phyloP scores from a whole-genome alignment of 805 yeast species.

The Metschnikowia proteae region DNA sequence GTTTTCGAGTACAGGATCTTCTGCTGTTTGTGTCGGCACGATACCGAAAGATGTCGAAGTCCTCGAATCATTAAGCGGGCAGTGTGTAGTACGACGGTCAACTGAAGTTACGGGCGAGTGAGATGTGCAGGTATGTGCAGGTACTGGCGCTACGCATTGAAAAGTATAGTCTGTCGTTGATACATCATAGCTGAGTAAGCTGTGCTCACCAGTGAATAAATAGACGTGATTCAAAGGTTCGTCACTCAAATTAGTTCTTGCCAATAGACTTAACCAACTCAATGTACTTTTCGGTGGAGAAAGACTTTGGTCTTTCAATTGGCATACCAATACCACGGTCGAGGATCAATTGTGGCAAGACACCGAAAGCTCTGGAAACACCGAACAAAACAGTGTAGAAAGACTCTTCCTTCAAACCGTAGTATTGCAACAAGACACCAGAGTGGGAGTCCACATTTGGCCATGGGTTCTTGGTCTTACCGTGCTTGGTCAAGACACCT shows the following conservation, averaged over 20 bases:
- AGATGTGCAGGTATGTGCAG: background rate
- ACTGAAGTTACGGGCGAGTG: background rate
- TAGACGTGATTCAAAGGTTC: conserved; percentile 7
- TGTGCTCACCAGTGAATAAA: conserved; percentile 15
- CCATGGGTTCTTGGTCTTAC: conserved; percentile 82
- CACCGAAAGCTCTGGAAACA: conserved; percentile 78
- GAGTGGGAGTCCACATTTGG: conserved; percentile 82
- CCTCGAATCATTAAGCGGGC: background rate
- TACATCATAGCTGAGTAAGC: conserved; percentile 10
- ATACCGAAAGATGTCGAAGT: conserved; percentile 5
- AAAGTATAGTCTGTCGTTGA: conserved; percentile 7
- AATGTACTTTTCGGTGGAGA: conserved; percentile 29
- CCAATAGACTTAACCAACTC: conserved; percentile 23
- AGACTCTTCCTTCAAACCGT: conserved; percentile 67
- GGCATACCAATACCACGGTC: conserved; percentile 76
- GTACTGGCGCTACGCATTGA: background rate
- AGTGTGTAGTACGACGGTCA: background rate
- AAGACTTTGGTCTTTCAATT: conserved; percentile 72
- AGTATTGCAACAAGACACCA: conserved; percentile 75
- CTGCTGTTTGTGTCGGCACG: conserved; percentile 1
- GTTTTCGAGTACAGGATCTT: conserved; percentile 44
- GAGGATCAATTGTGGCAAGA: conserved; percentile 72
- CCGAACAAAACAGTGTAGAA: conserved; percentile 82
- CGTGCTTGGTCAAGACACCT: conserved; percentile 68
- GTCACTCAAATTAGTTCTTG: conserved; percentile 14